Evolutionary conservation across 2,329 filamentous ascomycete species (phyloP), one percentile per base, ranked within the genome.

Genomic region (Penicillium sp.): DNA sequence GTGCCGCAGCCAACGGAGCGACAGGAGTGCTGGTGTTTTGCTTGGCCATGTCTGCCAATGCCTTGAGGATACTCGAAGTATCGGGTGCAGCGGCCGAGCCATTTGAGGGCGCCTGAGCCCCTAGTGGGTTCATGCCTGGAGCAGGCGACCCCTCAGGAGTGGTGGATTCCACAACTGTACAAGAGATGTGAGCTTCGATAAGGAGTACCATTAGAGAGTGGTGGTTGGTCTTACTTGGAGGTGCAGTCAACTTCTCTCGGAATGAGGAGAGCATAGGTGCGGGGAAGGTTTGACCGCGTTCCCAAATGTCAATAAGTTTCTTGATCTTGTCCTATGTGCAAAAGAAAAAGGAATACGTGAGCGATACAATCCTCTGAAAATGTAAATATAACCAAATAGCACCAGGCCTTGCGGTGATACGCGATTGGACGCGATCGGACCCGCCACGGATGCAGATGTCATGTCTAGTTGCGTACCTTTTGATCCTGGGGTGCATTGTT

Each of bases 251-350:
- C 69, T 87, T 90, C 65, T 87, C 79, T 72, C 89, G 91, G 77
- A 95, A 95, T 29, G 81, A 81, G n/a, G 73, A 68, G 60, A 98
- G 80, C 81, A 95, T 85, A 44, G 83, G 70, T 34, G 78, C 68
- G 22, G 93, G 89, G 69, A 98, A 97, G 18, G 90, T 97, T 66
- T 86, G 85, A 55, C 88, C 89, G 64, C 93, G 93, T 68, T 96
- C 90, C 93, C 93, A 98, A 58, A 98, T 98, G 67, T 95, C 90
- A 72, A 97, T 77, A 60, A 98, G 80, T 69, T 97, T 97, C 67
- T 79, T 84, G 70, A 97, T 91, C 76, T 96, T 97, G 68, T 95
- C 89, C 87, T 93, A 85, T 76, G 47, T 84, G 75, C 18, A 4
- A 20, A 20, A 82, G 59, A 46, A 52, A 65, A 64, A 66, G 60